These are phyloP conservation scores for Erodium maritimum DNA, from an alignment of 345 rosid genomes.

Conservation along the genomic window DNA sequence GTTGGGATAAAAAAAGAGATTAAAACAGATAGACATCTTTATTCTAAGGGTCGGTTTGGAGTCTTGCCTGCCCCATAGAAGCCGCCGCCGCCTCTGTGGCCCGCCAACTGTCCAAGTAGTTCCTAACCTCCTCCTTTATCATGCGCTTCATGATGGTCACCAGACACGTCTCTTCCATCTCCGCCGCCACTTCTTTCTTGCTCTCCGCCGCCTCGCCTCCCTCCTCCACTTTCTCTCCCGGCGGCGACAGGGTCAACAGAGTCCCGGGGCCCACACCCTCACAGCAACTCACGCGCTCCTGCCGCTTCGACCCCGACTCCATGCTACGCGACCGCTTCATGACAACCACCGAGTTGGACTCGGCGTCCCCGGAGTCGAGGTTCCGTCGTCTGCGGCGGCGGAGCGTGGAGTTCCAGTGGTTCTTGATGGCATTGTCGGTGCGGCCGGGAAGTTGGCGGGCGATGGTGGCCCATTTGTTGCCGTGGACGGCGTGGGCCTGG, in stretches of 20 bases:
- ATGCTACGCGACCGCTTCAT: slow-evolving; percentile 17
- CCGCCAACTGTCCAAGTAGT: slow-evolving; percentile 26
- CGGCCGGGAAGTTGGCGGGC: slow-evolving; percentile 53
- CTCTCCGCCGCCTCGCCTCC: slow-evolving; percentile 5
- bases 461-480: slow-evolving; percentile 64
- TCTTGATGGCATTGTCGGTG: slow-evolving; percentile 57
- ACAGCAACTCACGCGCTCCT: slow-evolving; percentile 10
- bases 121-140: slow-evolving; percentile 45
- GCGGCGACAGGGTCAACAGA: slow-evolving; percentile 33
- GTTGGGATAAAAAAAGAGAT: too few relatives aligned
- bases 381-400: slow-evolving; percentile 22
- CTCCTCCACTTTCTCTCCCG: slow-evolving; percentile 17
- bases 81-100: slow-evolving; percentile 8
- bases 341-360: slow-evolving; percentile 17
- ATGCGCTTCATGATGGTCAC: slow-evolving; percentile 34
- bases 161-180: slow-evolving; percentile 24
- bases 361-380: slow-evolving; percentile 5
- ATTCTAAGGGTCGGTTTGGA: too few relatives aligned
- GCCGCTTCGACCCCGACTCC: slow-evolving; percentile 22
- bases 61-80: neutral
- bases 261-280: slow-evolving; percentile 22
- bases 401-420: slow-evolving; percentile 62
- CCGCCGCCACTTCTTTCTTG: neutral
- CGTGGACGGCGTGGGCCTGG: slow-evolving; percentile 41
- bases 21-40: too few relatives aligned